Percentiles rank a stretch among this genome's conserved stretches.
Conservation (phyloP, 306 rosid genomes). For the Begonia loranthoides region DNA sequence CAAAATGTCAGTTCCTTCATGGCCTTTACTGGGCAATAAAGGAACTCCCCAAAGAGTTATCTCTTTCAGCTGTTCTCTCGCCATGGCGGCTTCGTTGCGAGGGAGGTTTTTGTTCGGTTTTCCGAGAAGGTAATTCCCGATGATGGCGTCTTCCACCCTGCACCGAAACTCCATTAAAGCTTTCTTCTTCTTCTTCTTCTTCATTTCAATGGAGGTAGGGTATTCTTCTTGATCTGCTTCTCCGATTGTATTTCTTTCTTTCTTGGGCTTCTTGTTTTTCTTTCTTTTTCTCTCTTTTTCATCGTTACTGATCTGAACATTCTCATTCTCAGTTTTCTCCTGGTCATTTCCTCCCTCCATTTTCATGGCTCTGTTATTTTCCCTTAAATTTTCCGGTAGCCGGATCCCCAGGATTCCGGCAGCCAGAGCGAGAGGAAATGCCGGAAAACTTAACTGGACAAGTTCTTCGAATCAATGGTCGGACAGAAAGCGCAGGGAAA, state of each 20-base stretch:
- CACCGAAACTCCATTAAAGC: slow-evolving; percentile 51
- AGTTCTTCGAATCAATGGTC: neutral
- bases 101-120: slow-evolving; percentile 11
- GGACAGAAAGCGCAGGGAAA: neutral
- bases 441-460: neutral
- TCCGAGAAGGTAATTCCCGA: slow-evolving; percentile 39
- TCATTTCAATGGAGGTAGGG: slow-evolving; percentile 15
- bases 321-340: too few relatives aligned
- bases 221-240: neutral
- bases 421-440: slow-evolving; percentile 2
- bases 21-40: slow-evolving; percentile 62
- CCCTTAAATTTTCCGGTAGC: neutral
- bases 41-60: slow-evolving; percentile 73
- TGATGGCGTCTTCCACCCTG: slow-evolving; percentile 56
- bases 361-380: neutral
- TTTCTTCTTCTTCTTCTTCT: slow-evolving; percentile 24
- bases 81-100: neutral
- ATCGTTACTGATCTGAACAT: too few relatives aligned
- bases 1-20: slow-evolving; percentile 52
- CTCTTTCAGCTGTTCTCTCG: slow-evolving; percentile 24
- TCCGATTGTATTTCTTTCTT: slow-evolving; percentile 2
- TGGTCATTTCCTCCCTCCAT: slow-evolving; percentile 11
- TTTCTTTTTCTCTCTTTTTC: too few relatives aligned
- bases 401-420: slow-evolving; percentile 1
- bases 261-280: neutral